Percentiles rank a stretch among this genome's conserved stretches.
phyloP scores from a whole-genome alignment of 352 stramenopile genomes.

The Phytophthora crassamura region DNA sequence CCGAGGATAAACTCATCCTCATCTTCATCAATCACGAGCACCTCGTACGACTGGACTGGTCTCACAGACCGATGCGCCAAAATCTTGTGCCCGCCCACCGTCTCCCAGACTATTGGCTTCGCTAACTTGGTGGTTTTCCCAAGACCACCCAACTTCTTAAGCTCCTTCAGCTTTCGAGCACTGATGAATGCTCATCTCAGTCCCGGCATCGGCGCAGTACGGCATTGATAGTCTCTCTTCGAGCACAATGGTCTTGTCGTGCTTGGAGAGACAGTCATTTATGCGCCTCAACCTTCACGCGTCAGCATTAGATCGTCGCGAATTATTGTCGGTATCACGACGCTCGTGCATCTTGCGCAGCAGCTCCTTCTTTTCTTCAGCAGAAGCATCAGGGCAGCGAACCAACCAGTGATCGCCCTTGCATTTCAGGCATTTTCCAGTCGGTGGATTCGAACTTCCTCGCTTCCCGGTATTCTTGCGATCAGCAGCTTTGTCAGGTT shows the following conservation, averaged over 20 bases:
- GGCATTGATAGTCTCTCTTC: slow-evolving; percentile 22
- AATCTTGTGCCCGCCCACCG: too few species aligned
- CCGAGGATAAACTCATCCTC: too few species aligned
- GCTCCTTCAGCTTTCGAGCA: slow-evolving; percentile 17
- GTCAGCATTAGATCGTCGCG: neutral
- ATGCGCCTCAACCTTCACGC: slow-evolving; percentile 28
- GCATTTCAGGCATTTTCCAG: slow-evolving; percentile 22
- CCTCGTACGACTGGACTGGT: too few species aligned
- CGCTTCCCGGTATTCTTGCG: neutral
- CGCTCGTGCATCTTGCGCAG: slow-evolving; percentile 8
- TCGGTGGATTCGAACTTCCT: neutral
- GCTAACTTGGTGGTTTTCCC: slow-evolving; percentile 9
- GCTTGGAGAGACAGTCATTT: slow-evolving; percentile 17
- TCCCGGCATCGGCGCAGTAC: slow-evolving; percentile 23
- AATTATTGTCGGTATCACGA: slow-evolving; percentile 7
- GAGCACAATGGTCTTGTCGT: slow-evolving; percentile 21
- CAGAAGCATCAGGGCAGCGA: slow-evolving; percentile 1
- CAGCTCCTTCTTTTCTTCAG: slow-evolving; percentile 22
- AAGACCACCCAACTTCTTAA: slow-evolving; percentile 16
- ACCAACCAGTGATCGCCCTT: slow-evolving; percentile 19
- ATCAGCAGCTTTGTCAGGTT: too few species aligned
- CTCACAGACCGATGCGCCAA: too few species aligned
- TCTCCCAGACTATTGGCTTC: too few species aligned
- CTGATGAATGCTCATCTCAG: slow-evolving; percentile 26
- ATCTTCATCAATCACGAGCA: too few species aligned